These are phyloP conservation scores for Suillus subalutaceus DNA, from an alignment of 768 basidiomycete genomes.

Conservation along the genomic window DNA sequence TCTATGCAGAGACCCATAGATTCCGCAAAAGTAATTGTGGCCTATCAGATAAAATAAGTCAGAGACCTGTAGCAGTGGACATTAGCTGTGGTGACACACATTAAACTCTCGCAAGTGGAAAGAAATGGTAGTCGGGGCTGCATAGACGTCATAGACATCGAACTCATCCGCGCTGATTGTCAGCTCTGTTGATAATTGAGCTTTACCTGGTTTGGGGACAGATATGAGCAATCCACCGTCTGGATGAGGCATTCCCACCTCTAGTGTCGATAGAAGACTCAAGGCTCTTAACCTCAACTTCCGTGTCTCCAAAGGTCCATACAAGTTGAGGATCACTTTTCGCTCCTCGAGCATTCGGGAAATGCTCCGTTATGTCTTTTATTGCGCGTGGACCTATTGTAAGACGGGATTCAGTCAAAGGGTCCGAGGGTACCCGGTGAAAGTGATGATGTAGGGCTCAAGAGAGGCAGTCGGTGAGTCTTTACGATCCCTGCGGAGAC, in stretches of 20 bases:
- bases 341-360: slow-evolving; percentile 61
- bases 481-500: slow-evolving; percentile 67
- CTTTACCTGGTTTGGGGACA: slow-evolving; percentile 45
- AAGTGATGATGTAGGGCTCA: slow-evolving; percentile 58
- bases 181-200: slow-evolving; percentile 74
- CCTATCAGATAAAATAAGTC: slow-evolving; percentile 44
- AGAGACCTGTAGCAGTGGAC: slow-evolving; percentile 1
- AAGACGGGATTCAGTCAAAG: slow-evolving; percentile 60
- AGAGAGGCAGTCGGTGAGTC: slow-evolving; percentile 73
- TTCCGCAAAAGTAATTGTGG: slow-evolving; percentile 80
- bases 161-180: slow-evolving; percentile 81
- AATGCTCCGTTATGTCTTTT: slow-evolving; percentile 82
- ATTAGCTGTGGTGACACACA: slow-evolving; percentile 40
- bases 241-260: slow-evolving; percentile 41
- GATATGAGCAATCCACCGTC: neutral
- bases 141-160: slow-evolving; percentile 69
- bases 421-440: slow-evolving; percentile 68
- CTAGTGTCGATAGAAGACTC: slow-evolving; percentile 67
- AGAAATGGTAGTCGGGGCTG: slow-evolving; percentile 65
- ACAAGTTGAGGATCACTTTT: slow-evolving; percentile 79
- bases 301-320: slow-evolving; percentile 74
- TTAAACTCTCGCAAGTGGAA: slow-evolving; percentile 88
- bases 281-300: slow-evolving; percentile 69
- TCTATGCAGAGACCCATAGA: slow-evolving; percentile 65
- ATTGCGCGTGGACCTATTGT: slow-evolving; percentile 74